These are phyloP conservation scores for Cajanus cajan DNA, from an alignment of 306 rosid genomes.

Conservation along the genomic window DNA sequence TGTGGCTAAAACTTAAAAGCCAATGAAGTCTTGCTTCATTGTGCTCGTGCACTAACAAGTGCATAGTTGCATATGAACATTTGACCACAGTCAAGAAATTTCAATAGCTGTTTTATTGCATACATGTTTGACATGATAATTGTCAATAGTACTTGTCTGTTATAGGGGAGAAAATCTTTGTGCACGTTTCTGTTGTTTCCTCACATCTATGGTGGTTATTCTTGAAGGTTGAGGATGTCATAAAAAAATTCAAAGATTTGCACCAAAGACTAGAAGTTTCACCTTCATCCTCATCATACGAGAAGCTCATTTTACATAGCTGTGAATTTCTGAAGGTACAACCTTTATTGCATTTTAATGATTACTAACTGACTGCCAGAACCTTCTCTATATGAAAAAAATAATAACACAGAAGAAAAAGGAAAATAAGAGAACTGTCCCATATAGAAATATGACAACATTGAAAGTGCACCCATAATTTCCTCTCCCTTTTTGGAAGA, in stretches of 20 bases:
- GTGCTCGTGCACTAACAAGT: not conserved
- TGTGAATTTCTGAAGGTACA: conserved; percentile 69
- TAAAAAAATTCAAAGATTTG: conserved; percentile 56
- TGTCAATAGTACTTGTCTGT: not conserved
- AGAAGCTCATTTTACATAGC: conserved; percentile 62
- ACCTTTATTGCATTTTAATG: conserved; percentile 10
- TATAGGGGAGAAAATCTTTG: not conserved
- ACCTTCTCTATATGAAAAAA: conserved; percentile 10
- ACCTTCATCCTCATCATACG: conserved; percentile 64
- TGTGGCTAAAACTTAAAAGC: not conserved
- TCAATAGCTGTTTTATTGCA: conserved; percentile 5
- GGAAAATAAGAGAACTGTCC: not conserved
- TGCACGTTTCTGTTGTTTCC: not conserved
- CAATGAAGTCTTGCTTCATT: not conserved
- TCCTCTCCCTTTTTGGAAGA: not conserved
- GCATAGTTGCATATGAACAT: not conserved
- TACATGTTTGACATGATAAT: conserved; percentile 18
- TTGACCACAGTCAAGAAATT: not conserved
- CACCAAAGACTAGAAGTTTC: conserved; percentile 56
- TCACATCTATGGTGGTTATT: conserved; percentile 30
- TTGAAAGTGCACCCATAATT: conserved; percentile 1
- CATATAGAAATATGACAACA: not conserved
- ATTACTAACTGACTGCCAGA: conserved; percentile 8
- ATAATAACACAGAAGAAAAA: conserved; percentile 15
- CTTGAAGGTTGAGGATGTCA: conserved; percentile 78